Percentiles rank a stretch among this genome's conserved stretches.
Evolutionary conservation across 176 grass and related monocot species (phyloP).

Genomic region (Juncus effusus): DNA sequence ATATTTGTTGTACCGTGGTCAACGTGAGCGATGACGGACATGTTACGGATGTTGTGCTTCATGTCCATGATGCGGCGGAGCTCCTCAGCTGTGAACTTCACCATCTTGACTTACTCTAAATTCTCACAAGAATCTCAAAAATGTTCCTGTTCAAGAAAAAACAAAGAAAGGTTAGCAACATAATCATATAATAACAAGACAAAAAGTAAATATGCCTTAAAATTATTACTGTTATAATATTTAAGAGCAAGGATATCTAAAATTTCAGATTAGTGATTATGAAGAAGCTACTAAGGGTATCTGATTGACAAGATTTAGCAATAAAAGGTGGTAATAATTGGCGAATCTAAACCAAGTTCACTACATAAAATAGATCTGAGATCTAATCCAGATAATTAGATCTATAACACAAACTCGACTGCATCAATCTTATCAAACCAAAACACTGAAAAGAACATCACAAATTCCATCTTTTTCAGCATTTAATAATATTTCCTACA

Average conservation of each 20-base stretch:
- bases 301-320: too few species aligned
- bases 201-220: too few species aligned
- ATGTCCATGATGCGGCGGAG: conserved; percentile 83
- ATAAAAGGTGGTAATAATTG: too few species aligned
- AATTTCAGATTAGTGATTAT: too few species aligned
- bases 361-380: conserved; percentile 3
- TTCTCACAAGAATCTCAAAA: conserved; percentile 24
- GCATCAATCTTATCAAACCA: not conserved
- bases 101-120: conserved; percentile 55
- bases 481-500: not conserved
- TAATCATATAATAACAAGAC: not conserved
- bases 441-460: not conserved
- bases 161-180: conserved; percentile 1
- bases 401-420: not conserved
- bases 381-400: conserved; percentile 19
- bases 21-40: conserved; percentile 88
- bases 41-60: conserved; percentile 85
- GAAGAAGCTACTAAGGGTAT: too few species aligned
- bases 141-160: conserved; percentile 20
- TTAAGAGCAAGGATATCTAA: too few species aligned
- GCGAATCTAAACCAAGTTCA: too few species aligned
- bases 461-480: not conserved
- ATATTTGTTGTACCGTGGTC: conserved; percentile 54
- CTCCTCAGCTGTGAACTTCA: conserved; percentile 91
- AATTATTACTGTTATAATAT: too few species aligned